Percentiles rank a stretch among this genome's conserved stretches.
phyloP scores from a whole-genome alignment of 805 yeast species.

The Kodamaea nitidulidarum region DNA sequence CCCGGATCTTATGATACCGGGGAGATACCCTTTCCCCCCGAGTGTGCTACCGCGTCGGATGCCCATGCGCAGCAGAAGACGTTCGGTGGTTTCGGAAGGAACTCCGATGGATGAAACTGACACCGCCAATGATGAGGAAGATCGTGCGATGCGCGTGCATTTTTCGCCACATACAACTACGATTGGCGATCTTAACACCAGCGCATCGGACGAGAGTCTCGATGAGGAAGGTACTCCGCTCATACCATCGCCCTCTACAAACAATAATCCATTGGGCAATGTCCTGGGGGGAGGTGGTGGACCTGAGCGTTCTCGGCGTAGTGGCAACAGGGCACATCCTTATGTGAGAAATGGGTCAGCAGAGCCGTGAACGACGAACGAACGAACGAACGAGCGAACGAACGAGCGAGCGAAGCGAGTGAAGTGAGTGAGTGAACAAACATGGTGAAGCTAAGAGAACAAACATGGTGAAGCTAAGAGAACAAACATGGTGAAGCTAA shows the following conservation, averaged over 20 bases:
- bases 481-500: too few species aligned
- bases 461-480: too few species aligned
- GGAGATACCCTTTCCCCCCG: conserved; percentile 24
- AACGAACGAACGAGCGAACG: too few species aligned
- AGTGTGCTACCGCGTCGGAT: conserved; percentile 4
- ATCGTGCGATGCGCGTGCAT: conserved; percentile 7
- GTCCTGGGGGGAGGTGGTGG: conserved; percentile 8
- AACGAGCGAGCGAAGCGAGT: too few species aligned
- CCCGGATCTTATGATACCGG: conserved; percentile 29
- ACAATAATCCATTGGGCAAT: conserved; percentile 6
- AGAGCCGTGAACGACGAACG: too few species aligned
- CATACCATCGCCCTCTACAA: conserved; percentile 7
- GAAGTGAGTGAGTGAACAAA: too few species aligned
- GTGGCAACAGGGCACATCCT: conserved; percentile 10
- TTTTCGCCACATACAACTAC: conserved; percentile 13
- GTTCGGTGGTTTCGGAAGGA: conserved; percentile 7
- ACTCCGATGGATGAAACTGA: conserved; percentile 2
- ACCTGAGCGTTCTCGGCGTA: conserved; percentile 10
- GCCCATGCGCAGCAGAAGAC: conserved; percentile 5
- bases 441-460: too few species aligned
- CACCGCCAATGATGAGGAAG: conserved; percentile 2
- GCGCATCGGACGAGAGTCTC: conserved; percentile 7
- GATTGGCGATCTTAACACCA: conserved; percentile 9
- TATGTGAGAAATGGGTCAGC: conserved; percentile 9
- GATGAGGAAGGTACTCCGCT: conserved; percentile 6